Base-by-base conservation (phyloP, 129 eudicot species). In the Artemisia argyi region DNA sequence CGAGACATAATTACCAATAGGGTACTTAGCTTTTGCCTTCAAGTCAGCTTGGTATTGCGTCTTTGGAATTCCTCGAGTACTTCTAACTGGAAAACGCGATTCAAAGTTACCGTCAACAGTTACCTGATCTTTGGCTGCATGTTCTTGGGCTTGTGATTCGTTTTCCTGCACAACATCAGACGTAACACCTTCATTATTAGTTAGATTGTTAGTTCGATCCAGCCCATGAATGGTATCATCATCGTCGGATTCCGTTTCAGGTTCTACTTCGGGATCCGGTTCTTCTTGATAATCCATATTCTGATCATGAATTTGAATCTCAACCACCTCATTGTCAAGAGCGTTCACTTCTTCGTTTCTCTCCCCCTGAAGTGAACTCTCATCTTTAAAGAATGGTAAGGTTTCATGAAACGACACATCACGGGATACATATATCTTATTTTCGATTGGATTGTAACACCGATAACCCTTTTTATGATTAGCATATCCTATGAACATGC, bases 401-500 rank as follows among this genome's bases (percentile, higher is more conserved):
- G 62, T 16, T 57, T 56, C 79, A 65, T 52, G 66, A 39, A 65
- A 75, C 3, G 28, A 44, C 11, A 65, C 79, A 54, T 75, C 79
- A 7, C 54, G 35, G 3, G 76, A 61, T 12, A 77, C n/a, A 48
- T 47, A 69, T 65, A 60, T 50, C 4, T 17, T 42, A 17, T 18
- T 28, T 28, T 71, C 30, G 14, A 51, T 51, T 2, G 76, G 76
- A 61, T 77, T 56, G 15, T 61, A 77, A 16, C 76, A 77, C 26
- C 48, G 7, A 52, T 77, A 69, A 2, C 62, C 62, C 20, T 57
- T 57, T 57, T 57, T 59, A 11, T 15, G 68, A 12, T 7, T 26
- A 10, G 65, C 81, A 52, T 77, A 77, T 9, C 81, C 76, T 32
- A 77, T 15, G 62, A 77, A 77, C 11, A 77, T 54, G 32, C 76